A percentile compares a stretch with the other conserved stretches of the same genome.
phyloP scores from a whole-genome alignment of 352 stramenopile genomes.

The Phytopythium kandeliae region DNA sequence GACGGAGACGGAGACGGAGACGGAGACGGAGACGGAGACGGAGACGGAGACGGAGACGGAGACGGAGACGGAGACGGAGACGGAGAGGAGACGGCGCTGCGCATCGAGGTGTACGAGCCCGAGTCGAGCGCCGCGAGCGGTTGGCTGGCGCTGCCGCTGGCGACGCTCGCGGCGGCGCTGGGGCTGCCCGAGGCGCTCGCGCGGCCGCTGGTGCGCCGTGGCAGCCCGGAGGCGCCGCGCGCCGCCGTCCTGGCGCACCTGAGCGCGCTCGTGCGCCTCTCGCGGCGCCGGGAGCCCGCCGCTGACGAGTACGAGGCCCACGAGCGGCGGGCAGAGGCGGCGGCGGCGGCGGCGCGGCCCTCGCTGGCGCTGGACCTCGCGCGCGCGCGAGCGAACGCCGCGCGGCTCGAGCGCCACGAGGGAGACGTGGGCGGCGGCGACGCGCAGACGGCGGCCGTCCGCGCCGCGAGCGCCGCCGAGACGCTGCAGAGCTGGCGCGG shows the following conservation, averaged over 20 bases:
- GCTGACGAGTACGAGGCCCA: constrained; percentile 1
- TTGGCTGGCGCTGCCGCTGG: constrained; percentile 9
- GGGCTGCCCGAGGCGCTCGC: constrained; percentile 9
- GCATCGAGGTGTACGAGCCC: constrained; percentile 9
- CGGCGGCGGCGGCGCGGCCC: constrained; percentile 6
- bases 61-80: no score
- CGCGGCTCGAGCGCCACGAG: constrained; percentile 1
- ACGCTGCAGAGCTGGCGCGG: constrained; percentile 12
- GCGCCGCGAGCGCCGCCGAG: background rate
- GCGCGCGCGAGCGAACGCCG: constrained; percentile 7
- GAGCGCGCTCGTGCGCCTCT: constrained; percentile 30
- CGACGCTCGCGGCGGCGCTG: constrained; percentile 9
- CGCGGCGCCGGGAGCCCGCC: background rate
- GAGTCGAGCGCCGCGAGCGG: background rate
- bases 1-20: no score
- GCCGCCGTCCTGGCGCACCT: constrained; percentile 29
- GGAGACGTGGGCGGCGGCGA: background rate
- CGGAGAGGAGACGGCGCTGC: constrained; percentile 5
- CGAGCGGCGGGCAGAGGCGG: constrained; percentile 8
- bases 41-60: no score
- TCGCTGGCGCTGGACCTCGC: constrained; percentile 13
- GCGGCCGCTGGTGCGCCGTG: background rate
- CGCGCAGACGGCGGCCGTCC: no score
- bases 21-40: no score
- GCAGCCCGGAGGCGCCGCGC: background rate